These are phyloP conservation scores for Mycena sp. DNA, from an alignment of 1,284 basidiomycete species.

Conservation along the genomic window DNA sequence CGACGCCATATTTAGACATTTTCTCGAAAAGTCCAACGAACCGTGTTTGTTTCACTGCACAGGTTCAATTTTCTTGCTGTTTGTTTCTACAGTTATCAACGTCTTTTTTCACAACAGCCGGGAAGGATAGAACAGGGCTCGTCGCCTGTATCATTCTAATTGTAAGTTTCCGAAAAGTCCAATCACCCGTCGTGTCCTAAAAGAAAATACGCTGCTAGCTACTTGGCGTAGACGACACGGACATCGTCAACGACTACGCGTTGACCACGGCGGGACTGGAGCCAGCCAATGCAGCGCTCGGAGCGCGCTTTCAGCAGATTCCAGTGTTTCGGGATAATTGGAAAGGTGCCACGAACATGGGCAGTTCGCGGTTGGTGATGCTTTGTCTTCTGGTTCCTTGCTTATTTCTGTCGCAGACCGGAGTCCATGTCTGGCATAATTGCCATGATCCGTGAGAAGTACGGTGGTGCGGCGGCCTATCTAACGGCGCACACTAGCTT, in stretches of 20 bases:
- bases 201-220: constrained; percentile 39
- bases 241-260: constrained; percentile 52
- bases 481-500: constrained; percentile 41
- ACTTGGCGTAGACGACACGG: constrained; percentile 49
- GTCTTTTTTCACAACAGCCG: constrained; percentile 39
- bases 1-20: constrained; percentile 45
- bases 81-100: neutral
- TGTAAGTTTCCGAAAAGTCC: constrained; percentile 31
- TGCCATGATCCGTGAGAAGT: constrained; percentile 45
- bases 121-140: constrained; percentile 56
- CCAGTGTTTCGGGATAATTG: constrained; percentile 43
- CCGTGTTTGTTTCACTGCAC: constrained; percentile 55
- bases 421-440: constrained; percentile 49
- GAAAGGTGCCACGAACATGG: constrained; percentile 49
- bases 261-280: constrained; percentile 51
- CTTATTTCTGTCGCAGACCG: constrained; percentile 34
- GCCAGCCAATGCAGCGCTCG: constrained; percentile 44
- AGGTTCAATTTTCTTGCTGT: constrained; percentile 35
- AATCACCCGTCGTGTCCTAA: neutral
- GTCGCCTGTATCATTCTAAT: constrained; percentile 48
- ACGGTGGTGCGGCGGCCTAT: constrained; percentile 49
- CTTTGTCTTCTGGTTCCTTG: neutral
- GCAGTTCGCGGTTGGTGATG: constrained; percentile 43
- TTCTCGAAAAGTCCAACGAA: constrained; percentile 49
- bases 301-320: constrained; percentile 43